Base-by-base conservation (phyloP, 345 rosid species). In the Eucalyptus curtisii region DNA sequence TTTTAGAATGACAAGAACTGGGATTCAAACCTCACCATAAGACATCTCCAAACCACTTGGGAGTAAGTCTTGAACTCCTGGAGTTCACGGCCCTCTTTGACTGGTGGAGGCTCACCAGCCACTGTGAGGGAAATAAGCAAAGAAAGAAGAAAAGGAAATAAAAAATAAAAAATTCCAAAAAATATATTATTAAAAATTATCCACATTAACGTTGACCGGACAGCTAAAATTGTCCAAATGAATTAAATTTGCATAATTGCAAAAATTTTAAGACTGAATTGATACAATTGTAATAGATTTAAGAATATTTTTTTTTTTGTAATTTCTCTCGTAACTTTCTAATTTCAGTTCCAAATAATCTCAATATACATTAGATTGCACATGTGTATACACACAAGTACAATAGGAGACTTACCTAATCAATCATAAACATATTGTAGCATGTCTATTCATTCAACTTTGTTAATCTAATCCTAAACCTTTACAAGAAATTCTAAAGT, bases 121-220 rank as follows among this genome's bases (percentile, higher is more conserved):
- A 7, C 0, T 7, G 1, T 52, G 10, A 7, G 4, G 24, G 19
- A 19, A 52, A 52, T 0, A 17, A 52, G 6, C 1, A 49, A 52
- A 52, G 55, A 52, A 52, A 24, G 24, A 52, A 52, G 55, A 50
- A 50, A 17, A 17, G 8, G 6, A 49, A 50, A 50, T 6, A 48
- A 2, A 49, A 15, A 49, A 15, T 14, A 49, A 49, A 49, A 13
- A 49, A 2, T 14, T 49, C 0, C 1, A 49, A 15, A 15, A 15
- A 49, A 15, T 49, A 13, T 49, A 40, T 15, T 3, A 50, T 50
- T 50, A 50, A 7, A 3, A 52, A 17, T 52, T 52, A 1, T 52
- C 4, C 0, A 52, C 10, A 2, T 7, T 7, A 2, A 0, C 0
- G 0, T 19, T 1, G 7, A 0, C 0, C 4, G 4, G 0, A 52